Evolutionary conservation across 495 filamentous ascomycete genomes (phyloP), one percentile per base, ranked within the genome.

Genomic region (Ramalina peruviana): DNA sequence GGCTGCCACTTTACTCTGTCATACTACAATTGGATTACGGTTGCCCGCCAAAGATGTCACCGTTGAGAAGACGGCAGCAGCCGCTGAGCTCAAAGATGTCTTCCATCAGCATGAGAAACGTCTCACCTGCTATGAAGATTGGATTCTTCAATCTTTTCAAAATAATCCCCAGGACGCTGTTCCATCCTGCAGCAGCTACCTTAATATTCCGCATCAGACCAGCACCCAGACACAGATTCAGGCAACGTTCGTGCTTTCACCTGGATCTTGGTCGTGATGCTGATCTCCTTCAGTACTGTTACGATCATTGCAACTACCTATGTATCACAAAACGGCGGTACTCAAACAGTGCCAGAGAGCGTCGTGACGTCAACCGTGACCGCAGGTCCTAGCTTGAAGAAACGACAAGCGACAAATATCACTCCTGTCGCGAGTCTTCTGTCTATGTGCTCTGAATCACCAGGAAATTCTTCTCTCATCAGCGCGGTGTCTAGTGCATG

Each of bases 401-500:
- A 47, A 20, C 41, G 54, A 23, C 43, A 57, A 49, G 50, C 25
- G 43, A 40, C 54, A 26, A 36, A 33, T 33, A 16, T 46, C 30
- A 43, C 19, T 40, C 50, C 44, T 39, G 49, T 40, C 15, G 48
- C 48, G 1, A 38, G 17, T 16, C 15, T 50, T 21, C 48, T 30
- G 19, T 25, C 27, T 19, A 26, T 41, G 23, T 54, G 41, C 42
- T 42, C 40, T 17, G 33, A 36, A 21, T 42, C 42, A 17, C 46
- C 41, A 13, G 25, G 13, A 25, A 46, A 55, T 25, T 11, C 12
- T n/a, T 42, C 54, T 16, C 11, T 58, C 5, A 45, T 52, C 19
- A 39, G 19, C 19, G 26, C 3, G 7, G 47, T 44, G 27, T 47
- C 26, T 16, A 58, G 55, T 50, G 62, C 55, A 46, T 66, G 63